Conservation (phyloP, 192 early-diverging fungal species). For the Backusella luteola region DNA sequence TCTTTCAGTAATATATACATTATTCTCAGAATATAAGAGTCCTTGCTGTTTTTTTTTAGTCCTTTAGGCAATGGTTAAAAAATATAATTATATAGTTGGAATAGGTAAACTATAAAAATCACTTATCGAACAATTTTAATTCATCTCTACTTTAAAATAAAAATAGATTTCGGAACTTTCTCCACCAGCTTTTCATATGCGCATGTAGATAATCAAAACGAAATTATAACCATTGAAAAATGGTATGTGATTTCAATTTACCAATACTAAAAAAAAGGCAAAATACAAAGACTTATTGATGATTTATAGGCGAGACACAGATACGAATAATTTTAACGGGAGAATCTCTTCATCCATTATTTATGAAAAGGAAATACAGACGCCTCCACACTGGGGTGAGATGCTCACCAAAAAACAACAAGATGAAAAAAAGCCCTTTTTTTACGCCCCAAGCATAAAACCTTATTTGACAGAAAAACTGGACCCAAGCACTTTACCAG, state of each 20-base stretch:
- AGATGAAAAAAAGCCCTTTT: not conserved
- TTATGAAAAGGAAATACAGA: not conserved
- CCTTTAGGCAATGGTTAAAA: not conserved
- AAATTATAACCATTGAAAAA: not conserved
- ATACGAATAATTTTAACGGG: not conserved
- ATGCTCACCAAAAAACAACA: not conserved
- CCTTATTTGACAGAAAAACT: not conserved
- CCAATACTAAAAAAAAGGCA: not conserved
- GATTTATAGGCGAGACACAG: not conserved
- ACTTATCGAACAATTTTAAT: not conserved
- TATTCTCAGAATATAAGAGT: not conserved
- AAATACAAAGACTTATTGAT: not conserved
- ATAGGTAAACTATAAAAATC: not conserved
- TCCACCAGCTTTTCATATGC: constrained; percentile 1
- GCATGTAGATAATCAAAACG: not conserved
- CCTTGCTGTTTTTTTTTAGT: not conserved
- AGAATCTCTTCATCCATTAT: not conserved
- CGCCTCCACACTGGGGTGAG: not conserved
- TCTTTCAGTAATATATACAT: not conserved
- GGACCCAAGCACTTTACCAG: not conserved
- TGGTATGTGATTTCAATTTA: not conserved
- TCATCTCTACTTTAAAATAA: not conserved
- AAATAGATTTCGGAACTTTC: not conserved
- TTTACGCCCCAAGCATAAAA: not conserved
- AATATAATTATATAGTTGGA: not conserved